Evolutionary conservation across 345 rosid species (phyloP), one percentile per base, ranked within the genome.

Genomic region (Euphorbia peplus): DNA sequence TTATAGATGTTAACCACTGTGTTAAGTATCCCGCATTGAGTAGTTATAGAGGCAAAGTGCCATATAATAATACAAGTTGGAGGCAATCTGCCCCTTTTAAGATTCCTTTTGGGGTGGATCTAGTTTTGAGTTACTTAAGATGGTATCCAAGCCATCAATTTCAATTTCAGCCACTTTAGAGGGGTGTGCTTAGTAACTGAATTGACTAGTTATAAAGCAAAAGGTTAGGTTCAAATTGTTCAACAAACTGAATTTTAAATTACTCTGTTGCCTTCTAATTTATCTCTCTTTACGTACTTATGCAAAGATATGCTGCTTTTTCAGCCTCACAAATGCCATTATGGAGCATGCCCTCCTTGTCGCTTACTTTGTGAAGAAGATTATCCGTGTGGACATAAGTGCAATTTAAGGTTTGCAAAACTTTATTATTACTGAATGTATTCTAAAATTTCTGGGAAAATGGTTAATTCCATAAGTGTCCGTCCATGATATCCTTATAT

Each of bases 321-420:
- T 81, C 83, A 91, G 95, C 85, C 86, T 12, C 98, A 91, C 75
- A 88, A 81, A 82, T 93, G 98, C 72, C 98, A 93, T 75, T 89
- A 93, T 76, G 97, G 97, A 72, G 87, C 91, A 74, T 93, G 97
- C 69, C 98, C 97, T 39, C 80, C 78, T 26, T 93, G 98, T 73
- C 82, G 80, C 76, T 78, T 85, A 75, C 67, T 72, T 76, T 93
- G 98, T 80, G 91, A 82, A 71, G 97, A 86, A 84, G 96, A 85
- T 68, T 93, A 82, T 74, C 83, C 84, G 35, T 93, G 97, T 77
- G 96, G 95, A 42, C 96, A 93, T 76, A 82, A 73, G 68, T 93
- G 98, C 83, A 84, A 79, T 58, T 81, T 89, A 71, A 91, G 91
- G 98, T 93, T 82, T 60, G 74, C 48, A 51, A 18, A 60, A 53